phyloP scores from a whole-genome alignment of 129 eudicot genomes.

The Flaveria linearis region DNA sequence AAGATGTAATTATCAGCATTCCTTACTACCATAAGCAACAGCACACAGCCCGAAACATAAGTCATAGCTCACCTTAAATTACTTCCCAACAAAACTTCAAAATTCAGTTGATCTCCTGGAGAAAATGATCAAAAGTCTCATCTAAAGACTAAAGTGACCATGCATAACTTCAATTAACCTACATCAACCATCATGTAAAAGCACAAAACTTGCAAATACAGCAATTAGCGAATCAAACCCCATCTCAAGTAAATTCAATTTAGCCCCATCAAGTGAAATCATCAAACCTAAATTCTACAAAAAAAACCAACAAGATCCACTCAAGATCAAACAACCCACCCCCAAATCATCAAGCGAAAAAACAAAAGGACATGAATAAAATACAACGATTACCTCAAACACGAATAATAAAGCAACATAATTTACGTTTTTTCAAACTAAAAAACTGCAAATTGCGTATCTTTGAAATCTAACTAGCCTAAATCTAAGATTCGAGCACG shows the following conservation, averaged over 20 bases:
- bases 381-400: not conserved
- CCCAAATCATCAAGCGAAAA: conserved; percentile 36
- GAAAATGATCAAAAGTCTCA: not conserved
- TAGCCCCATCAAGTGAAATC: conserved; percentile 1
- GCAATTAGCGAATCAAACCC: conserved; percentile 18
- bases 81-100: conserved; percentile 10
- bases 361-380: conserved; percentile 41
- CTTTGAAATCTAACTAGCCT: conserved; percentile 17
- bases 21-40: not conserved
- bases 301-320: conserved; percentile 33
- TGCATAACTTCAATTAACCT: not conserved
- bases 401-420: conserved; percentile 15
- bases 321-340: conserved; percentile 32
- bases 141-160: not conserved
- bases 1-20: not conserved
- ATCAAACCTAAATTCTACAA: conserved; percentile 15
- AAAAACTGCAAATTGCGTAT: not conserved
- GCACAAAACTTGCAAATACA: not conserved
- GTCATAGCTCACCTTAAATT: not conserved
- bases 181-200: not conserved
- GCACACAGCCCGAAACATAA: not conserved
- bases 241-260: conserved; percentile 6
- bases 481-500: conserved; percentile 41
- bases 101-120: not conserved
- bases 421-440: not conserved